A percentile compares a stretch with the other conserved stretches of the same genome.
Conservation (phyloP, 2,329 filamentous ascomycete species). For the Pseudogymnoascus sp. region DNA sequence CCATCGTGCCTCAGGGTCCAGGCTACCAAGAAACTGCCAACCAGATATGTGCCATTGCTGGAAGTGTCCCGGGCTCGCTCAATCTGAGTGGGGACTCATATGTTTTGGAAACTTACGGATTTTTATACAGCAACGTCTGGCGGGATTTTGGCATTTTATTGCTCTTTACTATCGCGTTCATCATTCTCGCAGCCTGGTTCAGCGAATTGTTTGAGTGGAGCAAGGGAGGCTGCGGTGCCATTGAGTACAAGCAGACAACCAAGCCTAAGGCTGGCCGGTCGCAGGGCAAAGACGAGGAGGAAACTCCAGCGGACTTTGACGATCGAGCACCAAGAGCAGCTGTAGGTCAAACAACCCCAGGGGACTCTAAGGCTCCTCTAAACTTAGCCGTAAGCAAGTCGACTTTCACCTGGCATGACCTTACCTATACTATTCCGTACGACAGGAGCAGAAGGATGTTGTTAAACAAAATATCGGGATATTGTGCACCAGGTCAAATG, state of each 20-base stretch:
- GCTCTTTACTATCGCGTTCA: not conserved
- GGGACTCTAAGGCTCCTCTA: conserved; percentile 6
- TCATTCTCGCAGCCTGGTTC: conserved; percentile 52
- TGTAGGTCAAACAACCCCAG: conserved; percentile 9
- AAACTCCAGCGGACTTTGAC: conserved; percentile 10
- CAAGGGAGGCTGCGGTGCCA: not conserved
- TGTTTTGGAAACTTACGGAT: conserved; percentile 20
- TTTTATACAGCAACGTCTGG: conserved; percentile 44
- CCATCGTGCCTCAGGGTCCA: not conserved
- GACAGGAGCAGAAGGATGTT: conserved; percentile 55
- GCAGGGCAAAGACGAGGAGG: not conserved
- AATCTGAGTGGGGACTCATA: not conserved
- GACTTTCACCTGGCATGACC: conserved; percentile 66
- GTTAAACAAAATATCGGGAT: conserved; percentile 72
- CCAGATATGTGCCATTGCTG: conserved; percentile 48
- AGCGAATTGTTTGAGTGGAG: conserved; percentile 23
- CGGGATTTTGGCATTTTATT: conserved; percentile 48
- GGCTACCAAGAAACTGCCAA: conserved; percentile 17
- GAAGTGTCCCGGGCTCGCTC: conserved; percentile 37
- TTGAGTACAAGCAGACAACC: not conserved
- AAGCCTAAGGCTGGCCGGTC: not conserved
- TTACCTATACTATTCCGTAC: conserved; percentile 58
- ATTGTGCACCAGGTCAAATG: conserved; percentile 64
- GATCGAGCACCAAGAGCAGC: not conserved
- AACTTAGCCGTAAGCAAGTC: conserved; percentile 29